These are phyloP conservation scores for Penicillium coffeae DNA, from an alignment of 495 filamentous ascomycete species.

Conservation along the genomic window DNA sequence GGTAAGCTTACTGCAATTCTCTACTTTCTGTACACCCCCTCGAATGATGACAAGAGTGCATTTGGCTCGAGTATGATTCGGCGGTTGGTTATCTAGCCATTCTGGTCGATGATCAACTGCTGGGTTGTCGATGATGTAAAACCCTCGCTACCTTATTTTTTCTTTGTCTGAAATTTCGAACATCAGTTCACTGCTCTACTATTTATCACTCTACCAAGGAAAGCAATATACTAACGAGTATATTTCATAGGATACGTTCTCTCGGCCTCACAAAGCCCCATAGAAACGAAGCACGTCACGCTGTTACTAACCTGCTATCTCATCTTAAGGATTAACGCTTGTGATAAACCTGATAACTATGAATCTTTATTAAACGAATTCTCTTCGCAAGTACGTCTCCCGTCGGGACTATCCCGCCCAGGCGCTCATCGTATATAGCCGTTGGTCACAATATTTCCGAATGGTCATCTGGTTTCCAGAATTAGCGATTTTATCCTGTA, in stretches of 20 bases:
- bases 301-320: no score
- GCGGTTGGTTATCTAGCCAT: constrained; percentile 38
- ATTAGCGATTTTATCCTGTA: constrained; percentile 97
- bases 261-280: no score
- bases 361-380: constrained; percentile 75
- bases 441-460: constrained; percentile 63
- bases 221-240: constrained; percentile 13
- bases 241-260: no score
- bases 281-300: background rate
- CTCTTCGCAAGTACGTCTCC: constrained; percentile 58
- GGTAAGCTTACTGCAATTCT: constrained; percentile 27
- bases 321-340: constrained; percentile 77
- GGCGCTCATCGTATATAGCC: constrained; percentile 45
- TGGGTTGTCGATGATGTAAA: constrained; percentile 86
- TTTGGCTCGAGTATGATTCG: constrained; percentile 96
- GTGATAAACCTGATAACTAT: constrained; percentile 83
- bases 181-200: constrained; percentile 1
- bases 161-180: constrained; percentile 66
- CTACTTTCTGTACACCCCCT: constrained; percentile 18
- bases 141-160: constrained; percentile 91
- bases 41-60: constrained; percentile 99
- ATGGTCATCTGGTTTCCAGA: constrained; percentile 93
- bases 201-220: background rate
- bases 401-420: constrained; percentile 32
- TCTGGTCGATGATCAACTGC: constrained; percentile 45